phyloP scores from a whole-genome alignment of 164 flowering plant genomes.

The grape (Vitis vinifera) region DNA sequence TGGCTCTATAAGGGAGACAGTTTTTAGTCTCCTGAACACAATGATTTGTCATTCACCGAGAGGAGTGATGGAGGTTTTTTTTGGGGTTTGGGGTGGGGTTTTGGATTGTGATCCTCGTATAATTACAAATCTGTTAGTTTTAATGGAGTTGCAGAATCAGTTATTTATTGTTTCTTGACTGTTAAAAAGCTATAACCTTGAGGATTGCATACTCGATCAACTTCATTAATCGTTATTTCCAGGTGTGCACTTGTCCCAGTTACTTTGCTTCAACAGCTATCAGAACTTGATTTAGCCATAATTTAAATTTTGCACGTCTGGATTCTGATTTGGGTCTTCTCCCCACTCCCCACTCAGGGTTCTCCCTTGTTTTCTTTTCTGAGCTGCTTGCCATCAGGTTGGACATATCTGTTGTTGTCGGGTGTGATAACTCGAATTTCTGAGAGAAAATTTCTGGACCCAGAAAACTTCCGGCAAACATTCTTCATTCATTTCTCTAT shows the following conservation, averaged over 20 bases:
- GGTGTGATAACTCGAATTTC: slow-evolving; percentile 61
- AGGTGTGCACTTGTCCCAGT: slow-evolving; percentile 37
- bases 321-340: background rate
- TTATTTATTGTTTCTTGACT: slow-evolving; percentile 40
- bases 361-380: slow-evolving; percentile 63
- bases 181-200: slow-evolving; percentile 63
- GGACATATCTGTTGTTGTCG: slow-evolving; percentile 59
- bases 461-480: slow-evolving; percentile 70
- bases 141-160: background rate
- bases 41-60: too few species aligned
- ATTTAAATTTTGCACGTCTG: background rate
- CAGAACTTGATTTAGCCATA: too few species aligned
- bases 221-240: slow-evolving; percentile 76
- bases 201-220: slow-evolving; percentile 76
- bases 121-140: too few species aligned
- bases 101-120: too few species aligned
- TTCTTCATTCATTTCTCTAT: slow-evolving; percentile 62
- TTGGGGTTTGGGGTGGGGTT: too few species aligned
- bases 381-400: slow-evolving; percentile 79
- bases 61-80: too few species aligned
- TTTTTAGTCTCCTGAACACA: too few species aligned
- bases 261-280: too few species aligned
- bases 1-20: too few species aligned
- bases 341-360: slow-evolving; percentile 36
- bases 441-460: slow-evolving; percentile 64